Base-by-base conservation (phyloP, 148 eudicot genomes). In the Camellia japonica region DNA sequence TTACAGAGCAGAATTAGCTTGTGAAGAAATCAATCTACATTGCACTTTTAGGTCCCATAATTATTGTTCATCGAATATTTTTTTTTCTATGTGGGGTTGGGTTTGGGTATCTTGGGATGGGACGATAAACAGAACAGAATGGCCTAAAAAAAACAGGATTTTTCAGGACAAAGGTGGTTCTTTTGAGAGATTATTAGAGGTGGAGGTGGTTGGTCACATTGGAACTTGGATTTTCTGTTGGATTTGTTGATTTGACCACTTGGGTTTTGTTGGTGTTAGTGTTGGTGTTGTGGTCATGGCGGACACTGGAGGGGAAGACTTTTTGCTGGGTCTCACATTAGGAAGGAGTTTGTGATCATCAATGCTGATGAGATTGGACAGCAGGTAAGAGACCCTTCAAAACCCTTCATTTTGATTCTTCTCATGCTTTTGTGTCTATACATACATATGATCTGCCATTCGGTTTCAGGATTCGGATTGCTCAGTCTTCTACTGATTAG, bases 321-420 rank as follows among this genome's bases (percentile, higher is more conserved):
- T 10, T 88, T 92, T 78, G 97, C 97, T 72, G 97, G 97, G 74
- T 92, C 97, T 76, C 97, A 92, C 76, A 91, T 87, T 56, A 78
- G 97, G 56, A 92, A 92, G 79, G 94, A 92, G 83, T 89, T 92
- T 71, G 90, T 92, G 79, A 86, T 89, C 52, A 92, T 92, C 80
- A 91, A 92, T 89, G 97, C 97, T 58, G 97, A 92, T 85, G 97
- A 92, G 75, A 81, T 87, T 83, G 94, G 91, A 69, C 83, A 84
- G 79, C 83, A 84, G 79, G 97, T 92, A 83, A 80, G 85, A 9
- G 85, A 9, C 68, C 58, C 67, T 70, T 68, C 49, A 3, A 44
- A 59, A 14, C 14, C 30, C 30, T 58, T 60, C 23, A 2, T 69
- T 62, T 79, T 71, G 6, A 56, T 79, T 71, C 20, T 79, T 71